phyloP scores from a whole-genome alignment of 2,329 filamentous ascomycete species.

The Epichloe scottii region DNA sequence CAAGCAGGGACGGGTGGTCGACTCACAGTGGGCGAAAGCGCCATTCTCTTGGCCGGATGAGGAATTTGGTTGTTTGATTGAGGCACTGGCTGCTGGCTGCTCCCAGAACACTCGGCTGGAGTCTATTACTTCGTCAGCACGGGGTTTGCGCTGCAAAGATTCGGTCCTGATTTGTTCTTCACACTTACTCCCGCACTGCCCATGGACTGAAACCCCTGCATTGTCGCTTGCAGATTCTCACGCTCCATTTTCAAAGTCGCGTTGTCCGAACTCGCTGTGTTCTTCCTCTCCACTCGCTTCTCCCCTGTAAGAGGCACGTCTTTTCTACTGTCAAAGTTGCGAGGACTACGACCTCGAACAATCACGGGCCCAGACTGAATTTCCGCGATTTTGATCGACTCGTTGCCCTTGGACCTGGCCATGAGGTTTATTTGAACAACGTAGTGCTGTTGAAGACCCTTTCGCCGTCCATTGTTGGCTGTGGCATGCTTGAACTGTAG shows the following conservation, averaged over 20 bases:
- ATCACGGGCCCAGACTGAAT: conserved; percentile 89
- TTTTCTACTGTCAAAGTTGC: conserved; percentile 87
- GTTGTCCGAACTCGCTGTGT: conserved; percentile 23
- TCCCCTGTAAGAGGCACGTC: conserved; percentile 61
- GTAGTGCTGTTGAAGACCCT: conserved; percentile 92
- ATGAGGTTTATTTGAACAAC: conserved; percentile 75
- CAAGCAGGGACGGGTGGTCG: conserved; percentile 44
- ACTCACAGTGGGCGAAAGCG: conserved; percentile 36
- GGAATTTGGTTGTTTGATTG: conserved; percentile 24
- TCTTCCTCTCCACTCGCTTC: conserved; percentile 34
- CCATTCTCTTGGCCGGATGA: conserved; percentile 40
- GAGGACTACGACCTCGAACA: conserved; percentile 79
- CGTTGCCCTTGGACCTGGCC: conserved; percentile 57
- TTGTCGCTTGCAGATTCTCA: conserved; percentile 17
- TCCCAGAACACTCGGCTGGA: conserved; percentile 30
- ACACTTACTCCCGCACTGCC: conserved; percentile 22
- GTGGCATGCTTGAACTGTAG: conserved; percentile 94
- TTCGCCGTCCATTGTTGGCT: conserved; percentile 86
- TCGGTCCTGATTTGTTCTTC: not conserved
- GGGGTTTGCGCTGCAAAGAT: not conserved
- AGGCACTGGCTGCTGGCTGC: conserved; percentile 23
- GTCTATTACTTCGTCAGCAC: conserved; percentile 14
- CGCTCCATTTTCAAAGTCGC: conserved; percentile 21
- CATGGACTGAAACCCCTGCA: conserved; percentile 20
- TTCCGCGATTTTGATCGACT: conserved; percentile 64